Evolutionary conservation across 2,329 filamentous ascomycete species (phyloP).

Genomic region (Verticillium nonalfalfae): DNA sequence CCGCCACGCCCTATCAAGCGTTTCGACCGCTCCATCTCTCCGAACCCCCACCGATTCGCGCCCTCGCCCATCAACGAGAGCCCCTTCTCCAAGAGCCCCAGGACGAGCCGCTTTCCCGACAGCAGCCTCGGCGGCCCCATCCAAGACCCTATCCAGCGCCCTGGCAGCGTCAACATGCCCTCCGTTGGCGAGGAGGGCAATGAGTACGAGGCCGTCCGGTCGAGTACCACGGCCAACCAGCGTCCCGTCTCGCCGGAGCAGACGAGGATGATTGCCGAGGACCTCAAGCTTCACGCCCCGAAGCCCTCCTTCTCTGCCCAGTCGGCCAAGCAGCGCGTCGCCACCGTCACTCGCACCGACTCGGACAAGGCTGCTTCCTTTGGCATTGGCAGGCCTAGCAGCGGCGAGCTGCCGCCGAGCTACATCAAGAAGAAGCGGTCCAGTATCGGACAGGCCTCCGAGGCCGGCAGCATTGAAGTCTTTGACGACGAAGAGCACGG

Average conservation of each 20-base stretch:
- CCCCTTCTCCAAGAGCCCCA: conserved; percentile 43
- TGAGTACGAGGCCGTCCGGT: conserved; percentile 66
- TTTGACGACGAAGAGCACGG: conserved; percentile 67
- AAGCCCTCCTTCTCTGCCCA: conserved; percentile 77
- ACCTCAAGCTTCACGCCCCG: conserved; percentile 82
- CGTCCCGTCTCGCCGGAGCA: conserved; percentile 49
- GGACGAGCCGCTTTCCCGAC: conserved; percentile 26
- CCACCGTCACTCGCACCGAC: conserved; percentile 82
- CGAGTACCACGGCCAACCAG: conserved; percentile 23
- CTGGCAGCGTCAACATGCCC: conserved; percentile 74
- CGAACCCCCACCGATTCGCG: conserved; percentile 71
- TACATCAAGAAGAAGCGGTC: conserved; percentile 59
- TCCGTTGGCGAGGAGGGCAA: conserved; percentile 83
- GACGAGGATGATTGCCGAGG: conserved; percentile 70
- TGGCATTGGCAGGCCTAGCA: conserved; percentile 66
- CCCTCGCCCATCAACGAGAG: conserved; percentile 80
- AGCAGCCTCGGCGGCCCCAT: conserved; percentile 17
- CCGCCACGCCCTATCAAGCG: conserved; percentile 73
- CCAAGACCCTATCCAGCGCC: conserved; percentile 45
- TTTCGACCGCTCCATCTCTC: conserved; percentile 69
- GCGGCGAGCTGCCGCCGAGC: conserved; percentile 43
- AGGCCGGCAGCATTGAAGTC: conserved; percentile 22
- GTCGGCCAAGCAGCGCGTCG: conserved; percentile 78
- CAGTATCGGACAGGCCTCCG: conserved; percentile 48
- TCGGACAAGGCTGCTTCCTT: conserved; percentile 81